Base-by-base conservation (phyloP, 2,329 filamentous ascomycete genomes). In the Chaetoscypha palmicola region DNA sequence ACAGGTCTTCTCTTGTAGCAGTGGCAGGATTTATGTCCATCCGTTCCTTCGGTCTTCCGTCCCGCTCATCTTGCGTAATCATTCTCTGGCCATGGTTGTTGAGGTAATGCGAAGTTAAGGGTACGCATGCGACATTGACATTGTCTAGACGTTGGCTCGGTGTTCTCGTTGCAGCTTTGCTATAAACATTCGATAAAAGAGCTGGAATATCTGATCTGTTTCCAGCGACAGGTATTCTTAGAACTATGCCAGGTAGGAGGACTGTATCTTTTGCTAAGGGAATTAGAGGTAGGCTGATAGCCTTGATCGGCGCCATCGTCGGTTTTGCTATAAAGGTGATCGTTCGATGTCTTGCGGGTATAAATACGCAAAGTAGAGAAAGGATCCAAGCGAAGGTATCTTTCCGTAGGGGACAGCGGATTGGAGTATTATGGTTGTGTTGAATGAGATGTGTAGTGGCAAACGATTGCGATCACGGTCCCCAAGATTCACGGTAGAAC, bases 151-250 rank as follows among this genome's bases (percentile, higher is more conserved):
- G 71, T 54, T 79, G 73, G 50, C 74, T 76, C 21, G 79, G 76
- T 53, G 82, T 77, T 57, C 81, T 82, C 31, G 78, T 76, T 24
- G 84, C 73, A 21, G 82, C 81, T 55, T 81, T 80, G 58, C 85
- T 85, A 66, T 94, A 91, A 48, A 95, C 78, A 55, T 83, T 82
- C 16, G 89, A 86, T 45, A 98, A 79, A 34, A 97, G 77, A 39
- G 91, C 86, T 41, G 88, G 83, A 54, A 97, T 83, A 65, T 97
- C 92, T 54, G 87, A 81, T 40, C 91, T 86, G 64, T 83, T 74
- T 28, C 74, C 81, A 31, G 83, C 79, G 41, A 96, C 83, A 43
- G 87, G 81, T 53, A 97, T 85, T 56, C 90, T 84, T 56, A 94
- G 77, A 39, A 90, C 81, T 45, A 90, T 80, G 50, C 89, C 88